These are phyloP conservation scores for Lagenidium giganteum DNA, from an alignment of 352 stramenopile genomes.

Conservation along the genomic window DNA sequence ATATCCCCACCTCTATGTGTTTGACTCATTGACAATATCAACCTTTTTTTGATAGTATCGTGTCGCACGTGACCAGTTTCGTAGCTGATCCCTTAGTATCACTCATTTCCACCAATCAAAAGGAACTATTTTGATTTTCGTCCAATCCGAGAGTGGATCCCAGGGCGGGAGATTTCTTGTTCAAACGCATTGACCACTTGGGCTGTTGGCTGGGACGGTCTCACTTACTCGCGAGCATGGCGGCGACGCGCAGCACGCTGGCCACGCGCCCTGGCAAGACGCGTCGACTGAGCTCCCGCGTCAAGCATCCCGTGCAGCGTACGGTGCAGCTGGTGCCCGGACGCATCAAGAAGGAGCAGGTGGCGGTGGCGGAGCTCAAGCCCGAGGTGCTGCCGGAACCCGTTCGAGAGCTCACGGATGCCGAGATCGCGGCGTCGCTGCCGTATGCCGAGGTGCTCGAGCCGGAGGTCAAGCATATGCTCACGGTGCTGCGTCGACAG, in stretches of 20 bases:
- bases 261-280: neutral
- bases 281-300: neutral
- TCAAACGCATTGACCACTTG: no score
- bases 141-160: slow-evolving; percentile 4
- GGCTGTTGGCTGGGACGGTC: no score
- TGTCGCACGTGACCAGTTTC: neutral
- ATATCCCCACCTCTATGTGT: neutral
- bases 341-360: slow-evolving; percentile 11
- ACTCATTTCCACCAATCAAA: slow-evolving; percentile 14
- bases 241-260: neutral
- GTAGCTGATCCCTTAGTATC: slow-evolving; percentile 5
- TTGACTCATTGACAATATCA: neutral
- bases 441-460: slow-evolving; percentile 15
- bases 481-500: slow-evolving; percentile 11
- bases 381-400: neutral
- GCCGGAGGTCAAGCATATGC: slow-evolving; percentile 7
- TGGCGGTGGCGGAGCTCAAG: neutral
- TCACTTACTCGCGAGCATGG: neutral
- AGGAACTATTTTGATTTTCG: neutral
- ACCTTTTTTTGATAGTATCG: neutral
- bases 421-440: slow-evolving; percentile 19
- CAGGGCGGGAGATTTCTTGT: no score
- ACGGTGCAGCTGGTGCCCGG: slow-evolving; percentile 10
- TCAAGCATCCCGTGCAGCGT: neutral
- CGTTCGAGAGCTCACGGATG: slow-evolving; percentile 16